Evolutionary conservation across 2,329 filamentous ascomycete species (phyloP).

Genomic region (Eurotiales sp.): DNA sequence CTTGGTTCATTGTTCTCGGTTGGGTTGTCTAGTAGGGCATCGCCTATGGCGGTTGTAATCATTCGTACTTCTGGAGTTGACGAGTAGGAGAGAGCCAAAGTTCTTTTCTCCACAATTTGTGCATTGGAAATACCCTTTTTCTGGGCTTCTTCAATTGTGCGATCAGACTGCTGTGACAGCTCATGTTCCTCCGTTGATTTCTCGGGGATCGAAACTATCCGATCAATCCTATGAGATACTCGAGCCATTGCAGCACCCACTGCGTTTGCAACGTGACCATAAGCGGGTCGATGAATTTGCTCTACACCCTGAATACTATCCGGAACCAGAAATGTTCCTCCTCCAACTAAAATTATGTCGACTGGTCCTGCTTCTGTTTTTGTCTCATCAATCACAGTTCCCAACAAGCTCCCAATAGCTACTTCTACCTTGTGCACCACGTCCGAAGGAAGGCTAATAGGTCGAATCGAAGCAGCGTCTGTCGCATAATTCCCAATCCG

Average conservation of each 20-base stretch:
- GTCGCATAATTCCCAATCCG: background rate
- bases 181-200: background rate
- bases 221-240: background rate
- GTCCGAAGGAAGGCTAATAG: background rate
- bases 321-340: constrained; percentile 51
- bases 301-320: constrained; percentile 46
- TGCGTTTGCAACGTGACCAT: constrained; percentile 55
- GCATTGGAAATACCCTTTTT: background rate
- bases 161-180: background rate
- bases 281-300: constrained; percentile 48
- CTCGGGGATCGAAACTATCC: background rate
- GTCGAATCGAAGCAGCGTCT: background rate
- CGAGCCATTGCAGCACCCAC: constrained; percentile 55
- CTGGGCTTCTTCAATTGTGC: background rate
- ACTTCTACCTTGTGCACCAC: background rate
- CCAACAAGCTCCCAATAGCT: constrained; percentile 17
- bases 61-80: background rate
- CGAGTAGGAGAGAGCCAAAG: background rate
- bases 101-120: background rate
- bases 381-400: constrained; percentile 52
- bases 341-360: constrained; percentile 53
- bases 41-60: background rate
- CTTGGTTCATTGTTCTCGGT: background rate
- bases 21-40: background rate
- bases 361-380: constrained; percentile 52